These are phyloP conservation scores for Cladosporium sp. DNA, from an alignment of 2,329 filamentous ascomycete species.

Conservation along the genomic window DNA sequence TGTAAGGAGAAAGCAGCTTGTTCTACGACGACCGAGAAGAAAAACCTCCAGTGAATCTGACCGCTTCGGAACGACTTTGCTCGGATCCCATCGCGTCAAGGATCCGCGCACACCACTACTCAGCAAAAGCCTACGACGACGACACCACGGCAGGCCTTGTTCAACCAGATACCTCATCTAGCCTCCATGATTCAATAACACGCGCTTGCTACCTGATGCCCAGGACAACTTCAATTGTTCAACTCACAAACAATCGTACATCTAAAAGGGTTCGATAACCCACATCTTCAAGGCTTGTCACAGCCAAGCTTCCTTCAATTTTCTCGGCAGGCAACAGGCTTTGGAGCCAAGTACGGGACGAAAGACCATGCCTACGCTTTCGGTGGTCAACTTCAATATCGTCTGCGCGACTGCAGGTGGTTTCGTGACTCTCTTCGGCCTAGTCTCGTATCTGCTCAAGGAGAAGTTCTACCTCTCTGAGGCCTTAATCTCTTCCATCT, in stretches of 20 bases:
- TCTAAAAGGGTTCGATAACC: constrained; percentile 8
- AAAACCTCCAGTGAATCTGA: not conserved
- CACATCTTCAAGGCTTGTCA: not conserved
- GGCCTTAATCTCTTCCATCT: constrained; percentile 80
- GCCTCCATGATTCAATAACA: constrained; percentile 27
- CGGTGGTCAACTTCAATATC: constrained; percentile 76
- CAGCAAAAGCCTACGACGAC: not conserved
- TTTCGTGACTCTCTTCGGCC: constrained; percentile 83
- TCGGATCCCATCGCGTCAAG: not conserved
- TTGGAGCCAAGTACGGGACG: not conserved
- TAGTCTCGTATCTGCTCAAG: constrained; percentile 86
- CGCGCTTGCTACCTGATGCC: constrained; percentile 1
- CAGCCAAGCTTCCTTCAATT: not conserved
- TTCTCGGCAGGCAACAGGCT: not conserved
- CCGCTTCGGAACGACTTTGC: not conserved
- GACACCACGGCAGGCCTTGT: not conserved
- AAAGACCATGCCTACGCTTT: constrained; percentile 55
- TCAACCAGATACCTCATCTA: not conserved
- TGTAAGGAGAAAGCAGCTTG: not conserved
- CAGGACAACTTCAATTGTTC: not conserved
- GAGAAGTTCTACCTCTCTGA: constrained; percentile 89
- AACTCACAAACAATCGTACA: not conserved
- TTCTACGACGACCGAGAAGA: no score
- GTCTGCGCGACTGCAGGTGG: constrained; percentile 75
- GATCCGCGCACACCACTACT: not conserved